Conservation (phyloP, 1,284 basidiomycete species). For the Golubevia sp. region DNA sequence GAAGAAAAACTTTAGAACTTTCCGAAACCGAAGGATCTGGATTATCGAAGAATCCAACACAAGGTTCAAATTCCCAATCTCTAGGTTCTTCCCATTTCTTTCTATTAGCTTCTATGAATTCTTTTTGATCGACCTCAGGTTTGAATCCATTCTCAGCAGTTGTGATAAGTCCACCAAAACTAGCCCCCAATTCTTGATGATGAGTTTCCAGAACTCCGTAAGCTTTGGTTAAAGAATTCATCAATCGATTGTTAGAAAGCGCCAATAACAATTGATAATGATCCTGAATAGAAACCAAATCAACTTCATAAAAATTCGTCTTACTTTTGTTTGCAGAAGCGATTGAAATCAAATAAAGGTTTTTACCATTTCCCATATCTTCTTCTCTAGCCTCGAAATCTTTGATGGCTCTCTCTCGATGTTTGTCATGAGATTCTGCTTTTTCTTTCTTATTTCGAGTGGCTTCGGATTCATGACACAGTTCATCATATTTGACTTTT, state of each 20-base stretch:
- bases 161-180: conserved; percentile 13
- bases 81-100: conserved; percentile 30
- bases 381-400: conserved; percentile 24
- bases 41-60: conserved; percentile 40
- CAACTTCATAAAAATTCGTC: conserved; percentile 26
- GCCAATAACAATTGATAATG: conserved; percentile 31
- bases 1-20: conserved; percentile 23
- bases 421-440: conserved; percentile 25
- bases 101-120: conserved; percentile 31
- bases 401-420: conserved; percentile 31
- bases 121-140: conserved; percentile 16
- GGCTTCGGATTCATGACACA: conserved; percentile 32
- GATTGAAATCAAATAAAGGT: conserved; percentile 35
- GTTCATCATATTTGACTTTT: conserved; percentile 40
- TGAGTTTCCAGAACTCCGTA: conserved; percentile 15
- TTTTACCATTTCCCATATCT: conserved; percentile 42
- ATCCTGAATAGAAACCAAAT: conserved; percentile 24
- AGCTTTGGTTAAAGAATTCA: conserved; percentile 9
- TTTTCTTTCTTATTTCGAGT: conserved; percentile 33
- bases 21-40: conserved; percentile 31
- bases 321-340: conserved; percentile 27
- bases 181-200: conserved; percentile 13
- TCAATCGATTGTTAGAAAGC: conserved; percentile 20
- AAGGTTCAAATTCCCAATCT: conserved; percentile 36
- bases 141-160: conserved; percentile 13